A percentile compares a stretch with the other conserved stretches of the same genome.
phyloP scores from a whole-genome alignment of 768 basidiomycete genomes.

The Kwoniella heveanensis region DNA sequence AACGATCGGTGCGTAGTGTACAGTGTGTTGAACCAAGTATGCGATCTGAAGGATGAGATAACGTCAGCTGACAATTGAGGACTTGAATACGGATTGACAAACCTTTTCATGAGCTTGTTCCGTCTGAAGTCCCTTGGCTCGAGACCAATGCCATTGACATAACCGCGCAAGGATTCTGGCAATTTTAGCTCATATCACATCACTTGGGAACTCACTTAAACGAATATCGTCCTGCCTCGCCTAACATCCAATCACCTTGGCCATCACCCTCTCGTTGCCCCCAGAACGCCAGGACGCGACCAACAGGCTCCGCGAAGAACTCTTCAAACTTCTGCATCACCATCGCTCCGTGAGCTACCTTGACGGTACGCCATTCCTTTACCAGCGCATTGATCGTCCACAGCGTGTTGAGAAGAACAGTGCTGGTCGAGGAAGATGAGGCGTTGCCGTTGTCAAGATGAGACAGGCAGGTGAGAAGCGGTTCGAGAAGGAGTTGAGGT shows the following conservation, averaged over 20 bases:
- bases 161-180: constrained; percentile 48
- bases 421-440: constrained; percentile 36
- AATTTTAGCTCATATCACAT: background rate
- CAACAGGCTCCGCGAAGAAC: constrained; percentile 36
- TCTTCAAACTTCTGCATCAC: constrained; percentile 50
- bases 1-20: constrained; percentile 39
- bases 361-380: constrained; percentile 54
- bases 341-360: constrained; percentile 43
- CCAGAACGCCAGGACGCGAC: constrained; percentile 38
- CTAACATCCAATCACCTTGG: constrained; percentile 11
- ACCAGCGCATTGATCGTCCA: constrained; percentile 56
- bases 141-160: constrained; percentile 44
- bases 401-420: constrained; percentile 48
- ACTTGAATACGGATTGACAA: no score
- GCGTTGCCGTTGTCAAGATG: constrained; percentile 26
- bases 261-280: constrained; percentile 23
- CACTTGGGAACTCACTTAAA: constrained; percentile 21
- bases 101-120: constrained; percentile 34
- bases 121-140: constrained; percentile 40
- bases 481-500: constrained; percentile 46
- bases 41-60: constrained; percentile 24
- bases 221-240: constrained; percentile 28
- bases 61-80: no score
- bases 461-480: constrained; percentile 44
- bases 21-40: constrained; percentile 39